Base-by-base conservation (phyloP, 768 basidiomycete genomes). In the Myochromella boudieri region DNA sequence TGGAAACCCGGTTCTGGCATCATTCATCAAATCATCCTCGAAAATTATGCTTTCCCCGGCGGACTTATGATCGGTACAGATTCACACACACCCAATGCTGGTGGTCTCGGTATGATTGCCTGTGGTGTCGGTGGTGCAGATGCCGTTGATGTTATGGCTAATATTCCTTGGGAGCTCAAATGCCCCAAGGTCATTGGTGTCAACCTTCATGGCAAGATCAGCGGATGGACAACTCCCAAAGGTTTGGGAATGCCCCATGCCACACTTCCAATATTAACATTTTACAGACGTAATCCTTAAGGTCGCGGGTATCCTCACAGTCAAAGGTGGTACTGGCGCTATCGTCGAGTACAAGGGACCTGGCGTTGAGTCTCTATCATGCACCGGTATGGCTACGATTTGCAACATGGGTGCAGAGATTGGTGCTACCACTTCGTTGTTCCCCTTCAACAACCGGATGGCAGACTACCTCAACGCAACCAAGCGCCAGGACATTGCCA, bases 351-450 rank as follows among this genome's bases (percentile, higher is more conserved):
- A 99, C 76, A 85, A 76, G 57, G 95, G 95, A 54, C 69, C 93
- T 61, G 95, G 95, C 78, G 88, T 98, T 52, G 88, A 95, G 63
- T 92, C 92, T 26, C 81, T 99, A 51, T 97, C 94, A 38, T 92
- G 89, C 81, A 99, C 95, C 38, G 95, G 95, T 69, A 97, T 98
- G 95, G 95, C 92, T 42, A 98, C 95, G 17, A 95, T 99, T 61
- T 97, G 95, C 70, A 99, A 97, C 83, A 99, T 98, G 95, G 95
- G 95, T 78, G 95, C 95, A 58, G 95, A 99, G 71, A 97, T 98
- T 61, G 95, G 95, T 66, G 97, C 97, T 28, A 99, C 97, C 8
- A 98, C 97, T 17, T 97, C 95, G 14, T 71, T 98, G 58, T 99
- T 99, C 91, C 97, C 97, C 60, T 98, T 89, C 85, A 99, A 98